Percentiles rank a stretch among this genome's conserved stretches.
Conservation (phyloP, 164 flowering plant species). For the Aristolochia contorta region DNA sequence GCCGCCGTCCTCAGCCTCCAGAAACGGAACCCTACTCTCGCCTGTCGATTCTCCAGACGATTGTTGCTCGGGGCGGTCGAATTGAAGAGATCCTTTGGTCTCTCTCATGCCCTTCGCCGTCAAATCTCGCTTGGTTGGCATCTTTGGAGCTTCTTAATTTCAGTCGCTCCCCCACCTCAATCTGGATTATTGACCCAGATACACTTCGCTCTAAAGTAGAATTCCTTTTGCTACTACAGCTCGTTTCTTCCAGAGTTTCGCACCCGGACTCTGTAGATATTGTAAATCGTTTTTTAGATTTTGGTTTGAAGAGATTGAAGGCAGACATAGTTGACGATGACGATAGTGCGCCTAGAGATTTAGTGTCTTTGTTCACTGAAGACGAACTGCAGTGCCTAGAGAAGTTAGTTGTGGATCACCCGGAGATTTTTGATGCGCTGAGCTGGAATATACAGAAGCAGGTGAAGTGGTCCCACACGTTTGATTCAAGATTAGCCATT, state of each 20-base stretch:
- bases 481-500: constrained; percentile 48
- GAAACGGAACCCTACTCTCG: constrained; percentile 46
- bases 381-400: constrained; percentile 43
- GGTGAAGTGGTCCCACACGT: constrained; percentile 27
- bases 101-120: constrained; percentile 50
- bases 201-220: constrained; percentile 53
- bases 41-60: constrained; percentile 56
- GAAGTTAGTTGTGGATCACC: constrained; percentile 38
- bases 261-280: constrained; percentile 22
- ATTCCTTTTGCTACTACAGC: constrained; percentile 51
- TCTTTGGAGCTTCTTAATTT: constrained; percentile 53
- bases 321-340: constrained; percentile 17
- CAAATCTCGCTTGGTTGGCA: constrained; percentile 59
- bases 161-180: constrained; percentile 24
- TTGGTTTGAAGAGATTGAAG: constrained; percentile 51
- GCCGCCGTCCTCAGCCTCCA: constrained; percentile 60
- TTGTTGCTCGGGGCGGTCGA: constrained; percentile 49
- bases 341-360: background rate
- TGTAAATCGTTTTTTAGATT: constrained; percentile 34
- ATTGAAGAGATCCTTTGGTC: constrained; percentile 45
- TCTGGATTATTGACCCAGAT: constrained; percentile 47
- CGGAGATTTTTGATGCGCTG: constrained; percentile 62
- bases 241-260: constrained; percentile 34
- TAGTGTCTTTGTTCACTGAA: constrained; percentile 21
- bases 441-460: constrained; percentile 62